Evolutionary conservation across 768 basidiomycete genomes (phyloP).

Genomic region (Suillus alpinus): DNA sequence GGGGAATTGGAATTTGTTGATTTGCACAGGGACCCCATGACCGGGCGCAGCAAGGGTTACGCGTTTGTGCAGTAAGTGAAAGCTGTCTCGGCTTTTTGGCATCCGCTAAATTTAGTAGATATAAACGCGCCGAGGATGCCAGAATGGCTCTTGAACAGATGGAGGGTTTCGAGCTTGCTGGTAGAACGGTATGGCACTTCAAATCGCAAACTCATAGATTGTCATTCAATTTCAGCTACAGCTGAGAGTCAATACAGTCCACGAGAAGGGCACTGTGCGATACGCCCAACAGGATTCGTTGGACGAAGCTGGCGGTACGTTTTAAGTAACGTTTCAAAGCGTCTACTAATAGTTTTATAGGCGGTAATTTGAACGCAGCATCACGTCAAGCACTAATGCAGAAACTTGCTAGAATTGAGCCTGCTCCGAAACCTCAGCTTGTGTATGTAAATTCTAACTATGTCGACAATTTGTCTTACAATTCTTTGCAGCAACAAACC

Average conservation of each 20-base stretch:
- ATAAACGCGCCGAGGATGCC: conserved; percentile 89
- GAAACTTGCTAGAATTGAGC: conserved; percentile 96
- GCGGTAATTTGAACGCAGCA: conserved; percentile 96
- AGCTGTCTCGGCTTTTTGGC: neutral
- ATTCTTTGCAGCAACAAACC: conserved; percentile 56
- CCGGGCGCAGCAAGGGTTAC: conserved; percentile 95
- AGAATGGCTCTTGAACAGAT: conserved; percentile 97
- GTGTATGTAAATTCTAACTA: conserved; percentile 43
- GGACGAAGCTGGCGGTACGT: conserved; percentile 85
- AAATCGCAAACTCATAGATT: conserved; percentile 15
- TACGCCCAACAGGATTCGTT: conserved; percentile 77
- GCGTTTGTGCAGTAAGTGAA: conserved; percentile 88
- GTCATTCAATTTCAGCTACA: conserved; percentile 25
- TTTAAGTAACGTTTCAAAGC: neutral
- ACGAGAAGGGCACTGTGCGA: conserved; percentile 79
- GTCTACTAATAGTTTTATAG: conserved; percentile 38
- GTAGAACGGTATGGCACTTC: conserved; percentile 66
- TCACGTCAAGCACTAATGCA: conserved; percentile 99
- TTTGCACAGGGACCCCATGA: conserved; percentile 91
- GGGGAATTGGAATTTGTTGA: conserved; percentile 98
- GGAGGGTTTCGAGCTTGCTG: conserved; percentile 98
- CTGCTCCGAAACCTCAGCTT: conserved; percentile 55
- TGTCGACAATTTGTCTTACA: conserved; percentile 14
- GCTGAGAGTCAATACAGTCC: conserved; percentile 90
- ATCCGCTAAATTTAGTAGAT: conserved; percentile 42